A percentile compares a stretch with the other conserved stretches of the same genome.
Evolutionary conservation across 352 stramenopile species (phyloP).

Genomic region (Phytophthora aleatoria): DNA sequence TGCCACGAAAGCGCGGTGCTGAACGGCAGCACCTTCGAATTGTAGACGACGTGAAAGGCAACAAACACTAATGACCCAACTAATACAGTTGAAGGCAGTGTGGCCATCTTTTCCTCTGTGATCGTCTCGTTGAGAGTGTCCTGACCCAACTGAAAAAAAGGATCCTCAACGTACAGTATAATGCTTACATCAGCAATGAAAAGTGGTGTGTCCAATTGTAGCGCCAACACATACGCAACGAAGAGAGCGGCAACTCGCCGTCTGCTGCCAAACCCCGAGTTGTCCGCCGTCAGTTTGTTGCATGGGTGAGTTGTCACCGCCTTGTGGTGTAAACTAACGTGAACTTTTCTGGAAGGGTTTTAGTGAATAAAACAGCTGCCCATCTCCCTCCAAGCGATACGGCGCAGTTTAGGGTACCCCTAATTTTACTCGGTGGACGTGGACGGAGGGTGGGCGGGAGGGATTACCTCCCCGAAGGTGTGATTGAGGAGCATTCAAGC

Average conservation of each 20-base stretch:
- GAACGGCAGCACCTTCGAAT: neutral
- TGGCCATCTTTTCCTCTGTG: constrained; percentile 16
- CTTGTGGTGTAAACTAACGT: neutral
- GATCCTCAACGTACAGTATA: too few species aligned
- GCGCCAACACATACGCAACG: neutral
- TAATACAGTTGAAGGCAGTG: neutral
- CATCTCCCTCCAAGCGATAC: constrained; percentile 7
- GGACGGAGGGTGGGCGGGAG: too few species aligned
- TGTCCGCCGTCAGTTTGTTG: constrained; percentile 3
- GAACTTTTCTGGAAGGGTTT: constrained; percentile 24
- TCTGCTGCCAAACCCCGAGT: neutral
- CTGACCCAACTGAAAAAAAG: too few species aligned
- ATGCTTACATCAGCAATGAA: too few species aligned
- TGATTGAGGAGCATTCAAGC: too few species aligned
- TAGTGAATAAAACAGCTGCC: constrained; percentile 12
- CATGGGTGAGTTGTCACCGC: constrained; percentile 8
- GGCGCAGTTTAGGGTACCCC: too few species aligned
- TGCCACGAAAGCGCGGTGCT: neutral
- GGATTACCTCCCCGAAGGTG: too few species aligned
- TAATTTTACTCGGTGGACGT: too few species aligned
- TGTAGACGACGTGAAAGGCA: neutral
- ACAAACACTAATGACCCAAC: neutral
- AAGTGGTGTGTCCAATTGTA: too few species aligned
- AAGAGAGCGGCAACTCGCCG: neutral
- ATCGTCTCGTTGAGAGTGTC: constrained; percentile 6